Evolutionary conservation across 2,329 filamentous ascomycete species (phyloP).

Genomic region (Ilyonectria sp.): DNA sequence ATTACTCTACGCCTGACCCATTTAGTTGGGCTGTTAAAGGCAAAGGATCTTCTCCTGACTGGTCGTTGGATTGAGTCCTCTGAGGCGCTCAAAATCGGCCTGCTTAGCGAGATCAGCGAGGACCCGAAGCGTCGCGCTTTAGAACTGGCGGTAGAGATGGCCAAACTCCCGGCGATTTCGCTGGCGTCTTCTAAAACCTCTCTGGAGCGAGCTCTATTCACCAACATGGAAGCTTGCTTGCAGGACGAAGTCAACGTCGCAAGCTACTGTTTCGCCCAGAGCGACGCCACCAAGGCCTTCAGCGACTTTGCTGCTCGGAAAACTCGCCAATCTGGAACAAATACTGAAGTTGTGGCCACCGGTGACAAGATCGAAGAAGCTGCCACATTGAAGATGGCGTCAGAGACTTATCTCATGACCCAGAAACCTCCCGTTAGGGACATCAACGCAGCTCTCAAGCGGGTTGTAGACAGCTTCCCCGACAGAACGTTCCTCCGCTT

Average conservation of each 20-base stretch:
- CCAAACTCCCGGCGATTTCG: conserved; percentile 3
- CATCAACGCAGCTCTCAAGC: conserved; percentile 7
- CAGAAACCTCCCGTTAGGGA: background rate
- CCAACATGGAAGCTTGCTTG: conserved; percentile 18
- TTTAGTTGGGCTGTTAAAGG: conserved; percentile 21
- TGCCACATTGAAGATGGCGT: background rate
- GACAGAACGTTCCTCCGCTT: conserved; percentile 17
- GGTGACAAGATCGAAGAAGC: background rate
- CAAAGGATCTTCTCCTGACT: conserved; percentile 16
- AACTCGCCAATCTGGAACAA: background rate
- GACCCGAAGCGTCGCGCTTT: conserved; percentile 13
- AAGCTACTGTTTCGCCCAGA: conserved; percentile 21
- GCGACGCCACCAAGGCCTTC: conserved; percentile 17
- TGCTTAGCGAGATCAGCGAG: conserved; percentile 16
- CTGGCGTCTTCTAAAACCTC: conserved; percentile 16
- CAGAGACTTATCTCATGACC: background rate
- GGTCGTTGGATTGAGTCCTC: conserved; percentile 14
- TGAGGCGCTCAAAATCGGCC: conserved; percentile 10
- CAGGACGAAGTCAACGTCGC: conserved; percentile 21
- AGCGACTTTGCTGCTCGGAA: conserved; percentile 12
- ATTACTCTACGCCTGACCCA: conserved; percentile 21
- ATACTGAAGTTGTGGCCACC: background rate
- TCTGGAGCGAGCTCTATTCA: conserved; percentile 9
- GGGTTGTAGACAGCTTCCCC: conserved; percentile 1
- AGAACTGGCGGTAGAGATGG: conserved; percentile 5